Conservation (phyloP, 208 protist species). For the Entamoeba invadens region DNA sequence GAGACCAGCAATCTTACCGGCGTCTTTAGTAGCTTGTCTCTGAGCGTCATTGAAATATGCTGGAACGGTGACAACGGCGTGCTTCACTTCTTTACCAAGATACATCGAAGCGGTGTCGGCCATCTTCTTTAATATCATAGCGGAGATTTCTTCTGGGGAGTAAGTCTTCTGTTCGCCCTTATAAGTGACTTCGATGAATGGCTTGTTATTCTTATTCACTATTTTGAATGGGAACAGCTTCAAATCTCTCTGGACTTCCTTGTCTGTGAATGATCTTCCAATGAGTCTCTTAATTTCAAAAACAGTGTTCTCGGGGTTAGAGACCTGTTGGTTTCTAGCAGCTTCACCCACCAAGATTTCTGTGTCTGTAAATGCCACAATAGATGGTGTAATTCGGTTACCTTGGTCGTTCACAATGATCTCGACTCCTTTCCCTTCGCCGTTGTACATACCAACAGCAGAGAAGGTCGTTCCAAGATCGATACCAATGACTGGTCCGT, state of each 20-base stretch:
- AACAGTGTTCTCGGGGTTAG: slow-evolving; percentile 55
- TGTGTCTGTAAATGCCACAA: slow-evolving; percentile 63
- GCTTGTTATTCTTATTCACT: not conserved
- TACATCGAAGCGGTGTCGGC: not conserved
- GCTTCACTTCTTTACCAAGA: not conserved
- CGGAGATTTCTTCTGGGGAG: not conserved
- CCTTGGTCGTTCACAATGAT: slow-evolving; percentile 52
- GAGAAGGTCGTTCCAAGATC: slow-evolving; percentile 23
- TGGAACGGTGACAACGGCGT: slow-evolving; percentile 7
- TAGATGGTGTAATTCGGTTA: slow-evolving; percentile 56
- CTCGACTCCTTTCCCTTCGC: slow-evolving; percentile 26
- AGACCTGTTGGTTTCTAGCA: slow-evolving; percentile 45
- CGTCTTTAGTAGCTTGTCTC: not conserved
- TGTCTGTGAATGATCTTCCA: slow-evolving; percentile 3
- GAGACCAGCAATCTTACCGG: slow-evolving; percentile 1
- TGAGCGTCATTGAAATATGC: not conserved
- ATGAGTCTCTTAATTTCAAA: slow-evolving; percentile 28
- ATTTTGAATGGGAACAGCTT: not conserved
- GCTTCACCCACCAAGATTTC: slow-evolving; percentile 55
- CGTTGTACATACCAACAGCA: slow-evolving; percentile 1
- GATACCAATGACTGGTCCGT: slow-evolving; percentile 12
- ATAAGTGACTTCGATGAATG: not conserved
- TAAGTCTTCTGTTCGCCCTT: not conserved
- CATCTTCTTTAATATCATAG: not conserved
- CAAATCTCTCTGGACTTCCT: not conserved